A percentile compares a stretch with the other conserved stretches of the same genome.
Conservation (phyloP, 306 rosid species). For the Cicer pinnatifidum region DNA sequence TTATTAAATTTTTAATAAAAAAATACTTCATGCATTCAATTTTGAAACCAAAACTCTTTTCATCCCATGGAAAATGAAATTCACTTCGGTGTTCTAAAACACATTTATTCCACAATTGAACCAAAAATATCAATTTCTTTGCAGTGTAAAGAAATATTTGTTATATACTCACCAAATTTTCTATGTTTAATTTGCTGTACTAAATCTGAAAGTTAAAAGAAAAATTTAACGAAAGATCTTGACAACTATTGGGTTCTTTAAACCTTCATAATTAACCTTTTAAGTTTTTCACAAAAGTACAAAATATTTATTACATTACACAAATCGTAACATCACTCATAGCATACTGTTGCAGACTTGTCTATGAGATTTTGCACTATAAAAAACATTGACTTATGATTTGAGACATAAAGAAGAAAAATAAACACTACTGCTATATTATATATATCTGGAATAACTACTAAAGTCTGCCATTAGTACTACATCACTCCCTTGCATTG, state of each 20-base stretch:
- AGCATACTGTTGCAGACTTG: constrained; percentile 1
- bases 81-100: background rate
- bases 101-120: constrained; percentile 17
- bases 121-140: constrained; percentile 1
- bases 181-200: background rate
- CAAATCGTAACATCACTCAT: background rate
- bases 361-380: constrained; percentile 21
- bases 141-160: constrained; percentile 1
- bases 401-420: constrained; percentile 28
- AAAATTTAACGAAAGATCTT: background rate
- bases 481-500: constrained; percentile 19
- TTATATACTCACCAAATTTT: background rate
- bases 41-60: constrained; percentile 38
- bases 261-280: background rate
- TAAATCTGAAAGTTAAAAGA: background rate
- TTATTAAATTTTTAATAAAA: constrained; percentile 15
- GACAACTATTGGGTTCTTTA: background rate
- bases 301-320: background rate
- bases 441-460: background rate
- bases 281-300: background rate
- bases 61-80: constrained; percentile 35
- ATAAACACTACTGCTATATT: background rate
- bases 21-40: constrained; percentile 15
- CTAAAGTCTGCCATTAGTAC: constrained; percentile 12
- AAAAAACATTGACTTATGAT: constrained; percentile 26